Conservation (phyloP, 768 basidiomycete species). For the Macrolepiota albuminosa region DNA sequence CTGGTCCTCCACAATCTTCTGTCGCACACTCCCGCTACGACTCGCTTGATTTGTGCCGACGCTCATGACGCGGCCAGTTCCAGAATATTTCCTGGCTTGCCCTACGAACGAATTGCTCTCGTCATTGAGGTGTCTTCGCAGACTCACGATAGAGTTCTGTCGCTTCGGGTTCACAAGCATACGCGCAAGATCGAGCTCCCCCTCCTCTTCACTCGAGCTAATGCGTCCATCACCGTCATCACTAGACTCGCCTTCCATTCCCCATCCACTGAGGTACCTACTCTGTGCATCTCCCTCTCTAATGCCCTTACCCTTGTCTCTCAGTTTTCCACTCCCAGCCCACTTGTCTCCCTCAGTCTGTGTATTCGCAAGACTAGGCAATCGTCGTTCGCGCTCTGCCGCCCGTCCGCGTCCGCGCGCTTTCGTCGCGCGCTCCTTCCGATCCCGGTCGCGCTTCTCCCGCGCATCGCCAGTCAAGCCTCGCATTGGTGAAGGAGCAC, state of each 20-base stretch:
- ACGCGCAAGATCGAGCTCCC: constrained; percentile 60
- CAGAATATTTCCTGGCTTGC: constrained; percentile 13
- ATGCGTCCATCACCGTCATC: constrained; percentile 37
- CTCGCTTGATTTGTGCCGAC: constrained; percentile 4
- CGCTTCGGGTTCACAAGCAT: constrained; percentile 68
- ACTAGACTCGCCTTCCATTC: constrained; percentile 20
- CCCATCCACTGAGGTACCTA: constrained; percentile 28
- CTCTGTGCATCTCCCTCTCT: constrained; percentile 8
- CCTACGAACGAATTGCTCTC: constrained; percentile 10
- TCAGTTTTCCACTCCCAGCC: constrained; percentile 24
- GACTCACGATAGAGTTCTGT: constrained; percentile 69
- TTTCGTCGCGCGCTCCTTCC: constrained; percentile 15
- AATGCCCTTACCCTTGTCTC: constrained; percentile 6
- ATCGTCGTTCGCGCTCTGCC: constrained; percentile 25
- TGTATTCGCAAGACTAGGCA: constrained; percentile 62
- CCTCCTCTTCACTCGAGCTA: constrained; percentile 30
- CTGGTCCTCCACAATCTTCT: constrained; percentile 13
- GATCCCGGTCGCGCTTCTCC: constrained; percentile 22
- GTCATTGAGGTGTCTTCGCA: constrained; percentile 52
- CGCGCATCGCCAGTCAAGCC: constrained; percentile 18
- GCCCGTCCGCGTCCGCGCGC: constrained; percentile 20
- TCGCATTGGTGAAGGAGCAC: constrained; percentile 43
- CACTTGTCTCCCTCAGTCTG: constrained; percentile 56
- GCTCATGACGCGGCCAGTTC: constrained; percentile 13
- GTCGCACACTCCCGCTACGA: constrained; percentile 10